phyloP scores from a whole-genome alignment of 2,329 filamentous ascomycete species.

The Huntiella decipiens region DNA sequence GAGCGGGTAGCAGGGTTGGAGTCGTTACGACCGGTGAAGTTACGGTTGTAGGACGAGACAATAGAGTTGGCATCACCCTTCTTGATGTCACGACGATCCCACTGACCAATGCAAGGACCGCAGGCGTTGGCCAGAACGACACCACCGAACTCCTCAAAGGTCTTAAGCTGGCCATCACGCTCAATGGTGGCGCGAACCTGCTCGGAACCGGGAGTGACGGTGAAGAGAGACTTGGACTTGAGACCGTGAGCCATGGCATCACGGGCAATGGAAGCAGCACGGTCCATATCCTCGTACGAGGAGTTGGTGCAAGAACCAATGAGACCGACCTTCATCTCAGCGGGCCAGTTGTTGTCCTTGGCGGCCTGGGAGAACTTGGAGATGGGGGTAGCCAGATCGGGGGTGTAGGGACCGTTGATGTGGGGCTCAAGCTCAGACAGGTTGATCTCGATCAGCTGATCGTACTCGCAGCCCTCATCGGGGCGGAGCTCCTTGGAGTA shows the following conservation, averaged over 20 bases:
- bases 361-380: slow-evolving; percentile 93
- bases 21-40: slow-evolving; percentile 97
- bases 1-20: slow-evolving; percentile 89
- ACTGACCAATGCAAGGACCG: slow-evolving; percentile 83
- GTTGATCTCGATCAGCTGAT: slow-evolving; percentile 92
- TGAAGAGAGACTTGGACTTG: slow-evolving; percentile 86
- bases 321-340: slow-evolving; percentile 88
- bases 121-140: slow-evolving; percentile 92
- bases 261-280: slow-evolving; percentile 74
- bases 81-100: slow-evolving; percentile 83
- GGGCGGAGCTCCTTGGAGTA: slow-evolving; percentile 75
- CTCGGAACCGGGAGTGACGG: slow-evolving; percentile 89
- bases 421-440: slow-evolving; percentile 87
- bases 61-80: slow-evolving; percentile 95
- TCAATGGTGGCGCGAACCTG: slow-evolving; percentile 89
- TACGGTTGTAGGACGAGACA: slow-evolving; percentile 97
- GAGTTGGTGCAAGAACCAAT: slow-evolving; percentile 98
- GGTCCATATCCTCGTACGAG: slow-evolving; percentile 74
- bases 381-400: slow-evolving; percentile 91
- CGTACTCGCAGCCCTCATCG: slow-evolving; percentile 85
- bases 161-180: slow-evolving; percentile 78
- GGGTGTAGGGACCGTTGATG: slow-evolving; percentile 97
- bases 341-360: slow-evolving; percentile 87
- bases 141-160: slow-evolving; percentile 90
- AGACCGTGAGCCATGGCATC: slow-evolving; percentile 83